Conservation (phyloP, 1,284 basidiomycete species). For the Pseudozyma thailandica region DNA sequence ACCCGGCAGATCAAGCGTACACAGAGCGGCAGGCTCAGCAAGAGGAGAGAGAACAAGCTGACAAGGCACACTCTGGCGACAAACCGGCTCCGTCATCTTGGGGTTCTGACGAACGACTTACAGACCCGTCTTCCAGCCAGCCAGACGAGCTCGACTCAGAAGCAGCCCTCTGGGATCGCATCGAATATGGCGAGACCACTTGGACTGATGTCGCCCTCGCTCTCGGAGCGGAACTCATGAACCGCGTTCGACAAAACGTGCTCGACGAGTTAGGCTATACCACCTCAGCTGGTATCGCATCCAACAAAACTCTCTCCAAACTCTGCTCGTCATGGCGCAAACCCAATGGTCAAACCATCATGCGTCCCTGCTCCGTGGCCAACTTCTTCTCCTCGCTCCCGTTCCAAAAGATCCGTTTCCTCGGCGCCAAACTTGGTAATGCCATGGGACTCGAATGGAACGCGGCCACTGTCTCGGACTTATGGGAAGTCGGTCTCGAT, state of each 20-base stretch:
- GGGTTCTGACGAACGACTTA: constrained; percentile 37
- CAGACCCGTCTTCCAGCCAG: constrained; percentile 38
- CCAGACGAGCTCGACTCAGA: constrained; percentile 44
- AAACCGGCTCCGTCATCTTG: constrained; percentile 18
- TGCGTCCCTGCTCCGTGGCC: constrained; percentile 52
- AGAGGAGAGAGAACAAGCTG: constrained; percentile 7
- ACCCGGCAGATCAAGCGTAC: constrained; percentile 7
- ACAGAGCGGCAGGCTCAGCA: constrained; percentile 45
- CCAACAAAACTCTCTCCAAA: constrained; percentile 95
- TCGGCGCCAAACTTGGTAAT: constrained; percentile 93
- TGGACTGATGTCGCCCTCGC: constrained; percentile 95
- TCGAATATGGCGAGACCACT: constrained; percentile 68
- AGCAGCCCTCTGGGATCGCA: constrained; percentile 37
- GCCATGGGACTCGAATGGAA: constrained; percentile 88
- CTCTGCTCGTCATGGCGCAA: constrained; percentile 70
- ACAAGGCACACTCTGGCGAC: constrained; percentile 47
- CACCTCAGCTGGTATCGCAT: constrained; percentile 92
- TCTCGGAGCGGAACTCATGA: constrained; percentile 88
- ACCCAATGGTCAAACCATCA: constrained; percentile 63
- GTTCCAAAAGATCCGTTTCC: constrained; percentile 77
- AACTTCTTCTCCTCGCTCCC: constrained; percentile 58
- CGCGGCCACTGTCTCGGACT: constrained; percentile 82
- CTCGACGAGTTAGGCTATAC: constrained; percentile 84
- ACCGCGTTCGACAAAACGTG: constrained; percentile 78
- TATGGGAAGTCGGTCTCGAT: constrained; percentile 72